Evolutionary conservation across 306 rosid species (phyloP).

Genomic region (Canavalia ensiformis): DNA sequence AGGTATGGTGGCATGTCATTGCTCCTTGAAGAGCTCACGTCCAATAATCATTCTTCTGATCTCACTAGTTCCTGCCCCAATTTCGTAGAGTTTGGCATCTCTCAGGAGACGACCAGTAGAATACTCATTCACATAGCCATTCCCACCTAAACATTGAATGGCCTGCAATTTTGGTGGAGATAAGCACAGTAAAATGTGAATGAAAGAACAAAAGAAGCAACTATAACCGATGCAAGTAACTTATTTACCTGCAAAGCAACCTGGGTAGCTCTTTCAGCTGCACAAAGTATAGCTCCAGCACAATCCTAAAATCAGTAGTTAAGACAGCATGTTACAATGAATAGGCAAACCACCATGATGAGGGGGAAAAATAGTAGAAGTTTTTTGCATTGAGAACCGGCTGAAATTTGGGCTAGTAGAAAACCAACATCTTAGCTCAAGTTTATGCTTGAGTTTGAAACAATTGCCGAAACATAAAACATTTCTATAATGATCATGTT

Average conservation of each 20-base stretch:
- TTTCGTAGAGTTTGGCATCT: conserved; percentile 89
- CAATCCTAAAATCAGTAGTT: conserved; percentile 80
- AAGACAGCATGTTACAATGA: conserved; percentile 1
- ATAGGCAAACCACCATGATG: not conserved
- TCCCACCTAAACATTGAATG: conserved; percentile 94
- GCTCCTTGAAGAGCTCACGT: conserved; percentile 85
- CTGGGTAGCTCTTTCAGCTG: conserved; percentile 97
- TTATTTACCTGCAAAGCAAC: conserved; percentile 86
- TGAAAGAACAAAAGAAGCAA: not conserved
- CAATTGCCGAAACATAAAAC: not conserved
- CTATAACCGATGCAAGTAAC: conserved; percentile 13
- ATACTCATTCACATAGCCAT: conserved; percentile 94
- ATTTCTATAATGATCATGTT: not conserved
- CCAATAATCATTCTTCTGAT: conserved; percentile 94
- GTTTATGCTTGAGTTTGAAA: not conserved
- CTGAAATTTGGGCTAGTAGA: too few species aligned
- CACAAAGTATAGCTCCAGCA: conserved; percentile 89
- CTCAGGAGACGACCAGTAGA: conserved; percentile 86
- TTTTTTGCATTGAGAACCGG: conserved; percentile 30
- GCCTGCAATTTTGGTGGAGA: conserved; percentile 61
- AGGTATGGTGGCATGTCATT: conserved; percentile 43
- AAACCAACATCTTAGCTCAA: conserved; percentile 8
- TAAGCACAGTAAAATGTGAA: conserved; percentile 5
- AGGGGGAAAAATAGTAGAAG: not conserved
- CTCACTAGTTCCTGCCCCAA: conserved; percentile 95